Evolutionary conservation across 352 stramenopile genomes (phyloP), one percentile per base, ranked within the genome.

Genomic region (Pythium brassicae): DNA sequence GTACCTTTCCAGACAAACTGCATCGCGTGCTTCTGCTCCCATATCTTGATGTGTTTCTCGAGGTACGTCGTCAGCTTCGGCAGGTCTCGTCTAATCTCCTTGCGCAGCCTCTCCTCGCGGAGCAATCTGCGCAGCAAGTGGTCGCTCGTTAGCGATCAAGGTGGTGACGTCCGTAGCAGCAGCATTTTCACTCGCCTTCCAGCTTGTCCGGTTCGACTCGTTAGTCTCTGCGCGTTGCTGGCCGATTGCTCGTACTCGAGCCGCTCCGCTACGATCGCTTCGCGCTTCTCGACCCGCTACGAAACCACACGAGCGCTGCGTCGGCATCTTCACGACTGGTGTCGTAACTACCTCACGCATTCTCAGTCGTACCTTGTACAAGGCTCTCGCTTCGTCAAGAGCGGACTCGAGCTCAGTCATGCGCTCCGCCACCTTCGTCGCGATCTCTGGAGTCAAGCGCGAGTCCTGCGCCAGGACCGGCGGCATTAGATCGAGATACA

Each of bases 1-100:
- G n/a, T 68, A 80, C 73, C 74, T 51, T 74, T 72, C 59, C 66
- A 74, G 39, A 66, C 20, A 40, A 83, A 81, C 12, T 52, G 23
- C 14, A 71, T 45, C 5, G 55, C 59, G 23, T 72, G 61, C 22
- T 69, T 68, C 17, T 65, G 56, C 46, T 83, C 63, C 71, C 71
- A 83, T 44, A 62, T 66, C 0, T 45, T 58, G 48, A 83, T 72
- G 23, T 67, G 62, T 23, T 75, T 68, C 23, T 63, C 44, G 1
- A 83, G 52, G 25, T 75, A 66, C 25, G 56, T 59, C 2, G 71
- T 83, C 25, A 73, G 53, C 56, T 74, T 76, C 11, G 74, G 74
- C 34, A 83, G 45, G 20, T 81, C 69, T 15, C 62, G 59, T 17
- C 70, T 66, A 61, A 83, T 81, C 40, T 56, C 65, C 17, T 65